Base-by-base conservation (phyloP, 148 eudicot species). In the Polygonum maritimum region DNA sequence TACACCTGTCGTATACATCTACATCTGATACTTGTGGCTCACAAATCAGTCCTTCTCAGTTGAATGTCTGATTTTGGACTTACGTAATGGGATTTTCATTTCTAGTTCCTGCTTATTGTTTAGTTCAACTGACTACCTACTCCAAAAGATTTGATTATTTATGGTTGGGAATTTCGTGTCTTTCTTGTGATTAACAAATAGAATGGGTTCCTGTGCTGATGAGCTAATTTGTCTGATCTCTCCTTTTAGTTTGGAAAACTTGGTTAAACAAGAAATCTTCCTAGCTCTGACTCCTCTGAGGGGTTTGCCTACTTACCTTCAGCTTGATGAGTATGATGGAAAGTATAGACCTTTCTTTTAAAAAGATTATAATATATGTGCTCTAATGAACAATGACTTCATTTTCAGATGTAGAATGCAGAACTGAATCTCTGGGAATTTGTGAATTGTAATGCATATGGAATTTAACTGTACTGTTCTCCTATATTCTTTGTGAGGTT, bases 111-210 rank as follows among this genome's bases (percentile, higher is more conserved):
- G 3, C 69, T 26, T 0, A 33, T 12, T 63, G 3, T 33, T 63
- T 63, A 31, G 69, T 31, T 63, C 69, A 63, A 63, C 69, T 3
- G 69, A 63, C 39, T 63, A 63, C 69, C 69, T 63, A 63, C 69
- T 33, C 69, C 69, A 11, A 10, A 9, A 63, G 69, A 31, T 13
- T 26, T 26, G 9, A 12, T 63, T 33, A 63, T 33, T 63, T 63
- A 5, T 33, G 69, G 69, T 63, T 63, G 38, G 69, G 69, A 63
- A 63, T 63, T 62, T 63, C 39, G 40, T 14, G 13, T 63, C 38
- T 33, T 63, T 63, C 69, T 63, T 57, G 11, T 57, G 5, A 21
- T 57, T 21, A n/a, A 22, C 63, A 19, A 57, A 9, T 57, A 8
- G 8, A 21, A 7, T 21, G 31, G 10, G 63, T 57, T 57, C 7